Percentiles rank a stretch among this genome's conserved stretches.
Evolutionary conservation across 1,284 basidiomycete genomes (phyloP).

Genomic region (Pseudozyma sp.): DNA sequence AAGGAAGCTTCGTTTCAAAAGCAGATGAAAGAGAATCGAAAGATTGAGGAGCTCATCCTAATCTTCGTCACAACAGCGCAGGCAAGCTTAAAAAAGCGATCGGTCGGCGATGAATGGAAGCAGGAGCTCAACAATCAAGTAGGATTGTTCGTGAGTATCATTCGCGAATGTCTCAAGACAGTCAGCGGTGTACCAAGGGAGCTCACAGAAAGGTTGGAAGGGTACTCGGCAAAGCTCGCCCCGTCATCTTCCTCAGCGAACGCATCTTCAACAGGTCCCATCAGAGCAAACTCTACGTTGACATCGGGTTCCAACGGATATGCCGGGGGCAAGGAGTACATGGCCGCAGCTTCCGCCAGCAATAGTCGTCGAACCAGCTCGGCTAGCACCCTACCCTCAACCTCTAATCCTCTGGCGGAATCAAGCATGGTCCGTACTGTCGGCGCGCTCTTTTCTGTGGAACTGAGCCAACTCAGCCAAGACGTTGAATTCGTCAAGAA

Average conservation of each 20-base stretch:
- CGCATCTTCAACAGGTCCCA: constrained; percentile 6
- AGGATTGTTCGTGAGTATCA: constrained; percentile 83
- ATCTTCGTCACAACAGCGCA: constrained; percentile 87
- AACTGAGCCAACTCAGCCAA: constrained; percentile 77
- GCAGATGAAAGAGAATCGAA: constrained; percentile 89
- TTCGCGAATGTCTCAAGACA: constrained; percentile 79
- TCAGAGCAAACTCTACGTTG: constrained; percentile 3
- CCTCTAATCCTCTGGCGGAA: constrained; percentile 31
- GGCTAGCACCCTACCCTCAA: constrained; percentile 30
- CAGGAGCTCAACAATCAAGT: constrained; percentile 90
- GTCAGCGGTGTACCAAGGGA: constrained; percentile 75
- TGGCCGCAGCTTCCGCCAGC: constrained; percentile 20
- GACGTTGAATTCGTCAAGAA: constrained; percentile 80
- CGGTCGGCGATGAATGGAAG: constrained; percentile 83
- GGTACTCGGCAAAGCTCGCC: constrained; percentile 81
- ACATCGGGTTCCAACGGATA: constrained; percentile 27
- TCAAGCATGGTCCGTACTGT: constrained; percentile 73
- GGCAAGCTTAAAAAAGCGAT: constrained; percentile 75
- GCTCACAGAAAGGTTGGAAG: constrained; percentile 81
- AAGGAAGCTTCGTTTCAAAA: constrained; percentile 59
- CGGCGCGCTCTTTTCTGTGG: constrained; percentile 80
- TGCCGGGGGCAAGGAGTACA: constrained; percentile 25
- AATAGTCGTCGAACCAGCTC: constrained; percentile 45
- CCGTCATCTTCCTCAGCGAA: constrained; percentile 15
- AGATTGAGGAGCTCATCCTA: constrained; percentile 95